These are phyloP conservation scores for Umbelopsis isabellina DNA, from an alignment of 192 early-diverging fungal genomes.

Conservation along the genomic window DNA sequence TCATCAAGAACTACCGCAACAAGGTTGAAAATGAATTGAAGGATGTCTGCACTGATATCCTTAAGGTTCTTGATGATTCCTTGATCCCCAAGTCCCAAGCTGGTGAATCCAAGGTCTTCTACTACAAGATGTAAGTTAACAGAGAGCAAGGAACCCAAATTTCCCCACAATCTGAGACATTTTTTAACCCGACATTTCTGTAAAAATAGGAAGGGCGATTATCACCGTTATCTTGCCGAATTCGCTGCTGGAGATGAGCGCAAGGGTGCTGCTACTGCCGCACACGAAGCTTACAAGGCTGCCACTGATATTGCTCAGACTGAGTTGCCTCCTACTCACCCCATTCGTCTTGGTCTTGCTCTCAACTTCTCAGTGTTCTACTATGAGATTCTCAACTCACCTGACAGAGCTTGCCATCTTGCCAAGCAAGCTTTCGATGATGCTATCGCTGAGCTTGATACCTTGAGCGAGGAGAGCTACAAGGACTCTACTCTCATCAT, in stretches of 20 bases:
- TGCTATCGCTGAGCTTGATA: constrained; percentile 98
- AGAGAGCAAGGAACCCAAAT: neutral
- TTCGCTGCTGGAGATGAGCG: constrained; percentile 88
- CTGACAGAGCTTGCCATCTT: constrained; percentile 94
- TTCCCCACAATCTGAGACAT: constrained; percentile 11
- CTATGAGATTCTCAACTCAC: constrained; percentile 99
- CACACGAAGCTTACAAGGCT: constrained; percentile 93
- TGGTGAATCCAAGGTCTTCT: constrained; percentile 99
- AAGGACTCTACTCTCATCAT: constrained; percentile 99
- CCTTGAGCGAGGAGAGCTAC: constrained; percentile 98
- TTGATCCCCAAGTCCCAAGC: constrained; percentile 89
- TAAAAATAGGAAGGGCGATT: constrained; percentile 91
- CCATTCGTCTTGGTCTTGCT: constrained; percentile 96
- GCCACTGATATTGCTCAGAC: constrained; percentile 95
- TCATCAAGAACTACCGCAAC: constrained; percentile 92
- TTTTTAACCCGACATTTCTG: constrained; percentile 8
- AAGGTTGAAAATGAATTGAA: constrained; percentile 96
- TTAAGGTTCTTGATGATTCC: constrained; percentile 87
- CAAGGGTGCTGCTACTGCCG: constrained; percentile 78
- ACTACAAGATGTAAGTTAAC: constrained; percentile 92
- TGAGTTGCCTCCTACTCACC: constrained; percentile 96
- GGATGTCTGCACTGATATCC: constrained; percentile 95
- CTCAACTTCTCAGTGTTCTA: constrained; percentile 99
- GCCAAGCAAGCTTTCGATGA: constrained; percentile 98
- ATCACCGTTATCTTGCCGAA: constrained; percentile 99